Evolutionary conservation across 257 asterid species (phyloP), one percentile per base, ranked within the genome.

Genomic region (Nicotiana tabacum): DNA sequence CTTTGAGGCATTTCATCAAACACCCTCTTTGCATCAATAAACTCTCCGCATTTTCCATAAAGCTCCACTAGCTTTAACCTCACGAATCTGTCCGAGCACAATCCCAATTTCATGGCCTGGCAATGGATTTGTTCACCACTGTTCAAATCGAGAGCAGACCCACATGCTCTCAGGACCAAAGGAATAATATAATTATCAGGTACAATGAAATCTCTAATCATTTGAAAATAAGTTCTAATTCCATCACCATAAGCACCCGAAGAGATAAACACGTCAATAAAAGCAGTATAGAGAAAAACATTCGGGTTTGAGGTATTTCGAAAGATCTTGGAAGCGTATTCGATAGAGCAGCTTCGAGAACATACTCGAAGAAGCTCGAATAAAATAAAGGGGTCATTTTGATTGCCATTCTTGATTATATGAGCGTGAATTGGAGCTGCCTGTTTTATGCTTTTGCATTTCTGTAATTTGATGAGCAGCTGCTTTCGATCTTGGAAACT

Each of bases 291-390:
- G 35, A 86, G 86, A 57, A 83, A 90, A 51, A 91, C 90, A 81
- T 88, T 89, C 16, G 91, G 92, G 48, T 85, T 60, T 39, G 51
- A 70, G 32, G 82, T 82, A 77, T 66, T 86, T 13, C 56, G 56
- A 83, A 88, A 91, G 64, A 91, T 80, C 84, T 84, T 57, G 83
- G 88, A 79, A 77, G 93, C 92, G 15, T 85, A 85, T 55, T 90
- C 87, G 16, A 89, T 82, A 77, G 91, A 88, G n/a, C 64, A 60
- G 84, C 56, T 82, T 81, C 83, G 89, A 84, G 85, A 87, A 86
- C 89, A 91, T 70, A 79, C 58, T 33, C 93, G 92, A 83, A 90
- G 85, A 67, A 91, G 88, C 88, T 90, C 92, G 83, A 90, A 91
- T 24, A 79, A 66, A 27, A 86, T 53, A 88, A 90, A 91, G 35